phyloP scores from a whole-genome alignment of 2,329 filamentous ascomycete species.

The Talaromyces islandicus region DNA sequence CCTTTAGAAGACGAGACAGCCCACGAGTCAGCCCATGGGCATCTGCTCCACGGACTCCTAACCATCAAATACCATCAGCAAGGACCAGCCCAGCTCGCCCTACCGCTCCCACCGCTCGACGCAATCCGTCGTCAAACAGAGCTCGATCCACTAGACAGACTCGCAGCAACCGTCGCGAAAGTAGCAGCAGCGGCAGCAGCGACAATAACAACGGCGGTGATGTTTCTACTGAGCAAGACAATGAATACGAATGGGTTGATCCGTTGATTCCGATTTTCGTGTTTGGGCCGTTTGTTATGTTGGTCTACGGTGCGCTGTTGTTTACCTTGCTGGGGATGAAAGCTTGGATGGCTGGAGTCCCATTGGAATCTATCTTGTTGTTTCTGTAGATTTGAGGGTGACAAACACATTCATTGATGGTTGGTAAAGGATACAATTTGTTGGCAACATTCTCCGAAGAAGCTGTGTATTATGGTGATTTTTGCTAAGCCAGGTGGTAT shows the following conservation, averaged over 20 bases:
- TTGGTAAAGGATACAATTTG: neutral
- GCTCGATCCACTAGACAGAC: neutral
- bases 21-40: too few species aligned
- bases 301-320: neutral
- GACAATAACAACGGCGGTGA: neutral
- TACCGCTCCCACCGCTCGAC: neutral
- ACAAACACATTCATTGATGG: accelerated
- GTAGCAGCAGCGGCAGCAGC: neutral
- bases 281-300: neutral
- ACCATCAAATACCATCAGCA: neutral
- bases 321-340: neutral
- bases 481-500: neutral
- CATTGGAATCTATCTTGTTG: neutral
- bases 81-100: neutral
- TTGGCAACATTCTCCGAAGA: too few species aligned
- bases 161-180: neutral
- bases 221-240: neutral
- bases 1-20: neutral
- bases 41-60: neutral
- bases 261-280: neutral
- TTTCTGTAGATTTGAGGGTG: neutral
- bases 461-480: neutral
- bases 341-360: neutral
- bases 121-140: neutral
- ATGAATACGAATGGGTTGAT: neutral